phyloP scores from a whole-genome alignment of 768 basidiomycete species.

The Rhizopogon vulgaris region DNA sequence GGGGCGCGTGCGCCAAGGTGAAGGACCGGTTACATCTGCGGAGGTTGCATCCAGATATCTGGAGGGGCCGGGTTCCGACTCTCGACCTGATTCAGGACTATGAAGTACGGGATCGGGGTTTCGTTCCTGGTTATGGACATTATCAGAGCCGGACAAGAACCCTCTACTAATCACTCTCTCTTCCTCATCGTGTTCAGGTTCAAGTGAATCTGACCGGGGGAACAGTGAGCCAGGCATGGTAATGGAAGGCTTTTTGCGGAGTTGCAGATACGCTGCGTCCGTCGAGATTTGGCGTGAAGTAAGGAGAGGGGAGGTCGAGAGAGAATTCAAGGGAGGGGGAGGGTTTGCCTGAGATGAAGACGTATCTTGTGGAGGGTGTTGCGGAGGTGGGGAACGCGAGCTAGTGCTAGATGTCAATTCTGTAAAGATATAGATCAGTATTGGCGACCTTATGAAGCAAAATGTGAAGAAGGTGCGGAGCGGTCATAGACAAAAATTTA shows the following conservation, averaged over 20 bases:
- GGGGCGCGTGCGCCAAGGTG: slow-evolving; percentile 27
- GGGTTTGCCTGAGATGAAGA: background rate
- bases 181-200: slow-evolving; percentile 29
- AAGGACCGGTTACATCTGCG: slow-evolving; percentile 13
- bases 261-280: background rate
- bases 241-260: slow-evolving; percentile 32
- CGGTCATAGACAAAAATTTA: too few relatives aligned
- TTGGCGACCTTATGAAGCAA: background rate
- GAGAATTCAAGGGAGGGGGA: background rate
- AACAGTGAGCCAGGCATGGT: slow-evolving; percentile 81
- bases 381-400: slow-evolving; percentile 17
- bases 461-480: too few relatives aligned
- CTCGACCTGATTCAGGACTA: background rate
- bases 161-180: background rate
- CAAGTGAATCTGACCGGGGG: slow-evolving; percentile 64
- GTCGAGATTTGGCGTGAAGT: slow-evolving; percentile 28
- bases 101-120: background rate
- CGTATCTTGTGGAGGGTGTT: slow-evolving; percentile 15
- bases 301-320: background rate
- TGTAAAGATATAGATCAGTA: slow-evolving; percentile 9
- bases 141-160: background rate
- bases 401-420: slow-evolving; percentile 16
- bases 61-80: slow-evolving; percentile 14
- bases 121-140: background rate
- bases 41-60: slow-evolving; percentile 3